Evolutionary conservation across 108 stramenopile species (phyloP), one percentile per base, ranked within the genome.

Genomic region (Seminavis robusta): DNA sequence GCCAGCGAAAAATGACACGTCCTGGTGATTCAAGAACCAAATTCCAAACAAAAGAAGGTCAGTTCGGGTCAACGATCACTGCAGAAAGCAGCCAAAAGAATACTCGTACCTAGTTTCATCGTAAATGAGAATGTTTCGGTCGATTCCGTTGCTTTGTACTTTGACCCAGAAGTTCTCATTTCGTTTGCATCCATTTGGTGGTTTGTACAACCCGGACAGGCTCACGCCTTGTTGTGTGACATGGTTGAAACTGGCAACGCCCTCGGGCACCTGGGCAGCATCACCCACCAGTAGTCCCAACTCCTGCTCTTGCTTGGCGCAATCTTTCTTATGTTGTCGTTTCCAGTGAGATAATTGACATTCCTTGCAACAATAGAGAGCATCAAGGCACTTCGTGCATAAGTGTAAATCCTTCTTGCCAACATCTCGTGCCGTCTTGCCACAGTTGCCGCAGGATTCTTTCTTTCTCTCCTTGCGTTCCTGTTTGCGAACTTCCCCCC

Each of bases 281-380:
- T 0, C 29, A 19, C 6, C 26, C 1, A 26, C 6, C 41, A n/a
- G 36, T 41, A 15, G 26, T 48, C 43, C n/a, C n/a, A n/a, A n/a
- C n/a, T n/a, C n/a, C n/a, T n/a, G 42, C 17, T 21, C 42, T 5
- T 43, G 17, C 42, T 15, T 43, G 5, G 42, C 23, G 44, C 72
- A 73, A n/a, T 53, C 66, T 19, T 34, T 47, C 52, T 73, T 73
- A 45, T 73, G 65, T 1, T 41, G 25, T 9, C 11, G 7, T 37
- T 45, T 51, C 73, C 73, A 74, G 21, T 74, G 61, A 17, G 43
- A 16, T 2, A 20, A 28, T 45, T 74, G 73, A 39, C 73, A 74
- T 13, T 57, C 47, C 11, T 42, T 32, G 27, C 47, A 30, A 42
- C 73, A 74, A 41, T 74, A 74, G 5, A n/a, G 23, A 33, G 39